Conservation (phyloP, 2,329 filamentous ascomycete species). For the Fusarium anthophilum region DNA sequence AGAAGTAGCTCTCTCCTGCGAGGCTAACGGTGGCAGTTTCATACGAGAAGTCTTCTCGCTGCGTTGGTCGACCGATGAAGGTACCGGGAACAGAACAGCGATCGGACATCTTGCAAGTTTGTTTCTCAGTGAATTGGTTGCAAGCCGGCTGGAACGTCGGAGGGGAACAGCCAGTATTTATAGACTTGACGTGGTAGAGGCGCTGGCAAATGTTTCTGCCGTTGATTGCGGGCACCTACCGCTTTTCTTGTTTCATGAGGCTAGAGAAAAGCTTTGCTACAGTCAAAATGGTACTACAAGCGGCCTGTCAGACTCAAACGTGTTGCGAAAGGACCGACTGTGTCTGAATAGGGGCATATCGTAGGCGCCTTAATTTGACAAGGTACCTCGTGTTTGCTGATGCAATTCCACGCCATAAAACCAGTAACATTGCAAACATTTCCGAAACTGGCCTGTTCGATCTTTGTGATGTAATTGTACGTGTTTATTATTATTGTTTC, state of each 20-base stretch:
- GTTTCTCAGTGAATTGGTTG: background rate
- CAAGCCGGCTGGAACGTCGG: background rate
- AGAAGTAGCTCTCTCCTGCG: conserved; percentile 32
- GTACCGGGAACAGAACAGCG: background rate
- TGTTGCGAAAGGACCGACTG: conserved; percentile 18
- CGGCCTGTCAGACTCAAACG: background rate
- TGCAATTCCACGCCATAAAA: background rate
- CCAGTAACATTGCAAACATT: background rate
- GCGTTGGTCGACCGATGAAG: background rate
- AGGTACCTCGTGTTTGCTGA: background rate
- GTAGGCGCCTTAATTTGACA: background rate
- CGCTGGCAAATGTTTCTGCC: background rate
- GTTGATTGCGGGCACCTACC: background rate
- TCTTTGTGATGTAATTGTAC: background rate
- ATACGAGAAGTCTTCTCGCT: conserved; percentile 10
- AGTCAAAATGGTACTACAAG: conserved; percentile 11
- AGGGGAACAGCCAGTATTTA: background rate
- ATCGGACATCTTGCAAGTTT: background rate
- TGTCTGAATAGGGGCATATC: background rate
- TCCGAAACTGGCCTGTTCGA: background rate
- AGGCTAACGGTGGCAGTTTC: conserved; percentile 32
- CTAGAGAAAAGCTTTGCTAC: background rate
- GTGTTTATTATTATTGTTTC: background rate
- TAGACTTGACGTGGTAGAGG: background rate
- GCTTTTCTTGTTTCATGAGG: conserved; percentile 19